Evolutionary conservation across 495 filamentous ascomycete genomes (phyloP), one percentile per base, ranked within the genome.

Genomic region (Penicillium herquei): DNA sequence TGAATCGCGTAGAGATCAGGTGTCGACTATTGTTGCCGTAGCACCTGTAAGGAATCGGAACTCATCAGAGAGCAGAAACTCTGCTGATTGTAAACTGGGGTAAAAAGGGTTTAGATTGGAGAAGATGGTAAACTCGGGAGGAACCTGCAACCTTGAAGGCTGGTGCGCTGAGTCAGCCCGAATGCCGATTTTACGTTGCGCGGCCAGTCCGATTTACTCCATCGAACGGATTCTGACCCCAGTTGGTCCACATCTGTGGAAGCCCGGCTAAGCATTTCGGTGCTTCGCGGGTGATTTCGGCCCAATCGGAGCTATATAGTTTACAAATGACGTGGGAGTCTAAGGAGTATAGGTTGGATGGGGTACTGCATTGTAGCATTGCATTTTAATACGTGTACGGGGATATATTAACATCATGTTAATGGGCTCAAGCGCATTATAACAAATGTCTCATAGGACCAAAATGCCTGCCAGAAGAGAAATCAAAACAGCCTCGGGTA

Each of bases 11-110:
- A 13, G 58, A 69, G 51, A 26, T 58, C 71, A 77, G 74, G 72
- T 75, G 70, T 73, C 68, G 74, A 77, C 74, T 71, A 72, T 59
- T 59, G 66, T 68, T 75, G 73, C 72, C 71, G 71, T 73, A 74
- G 62, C 73, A 76, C 73, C 73, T 76, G 72, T 62, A 65, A 58
- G 60, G 48, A 67, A 63, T 64, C 69, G 61, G 64, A 64, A 76
- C 69, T 73, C 73, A 77, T 77, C 68, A 76, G 72, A 77, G 69
- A 75, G 72, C 66, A 63, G 54, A 66, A 66, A 62, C 61, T 66
- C 71, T 70, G 61, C 60, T 59, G 54, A 49, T 55, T 58, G 52
- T 32, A 55, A 37, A 39, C 43, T 39, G 26, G 50, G 26, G 39
- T 42, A 34, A 59, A 63, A 49, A 52, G 44, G 42, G 45, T 39